Base-by-base conservation (phyloP, 441 rosid species). In the Raphanus hybrid region DNA sequence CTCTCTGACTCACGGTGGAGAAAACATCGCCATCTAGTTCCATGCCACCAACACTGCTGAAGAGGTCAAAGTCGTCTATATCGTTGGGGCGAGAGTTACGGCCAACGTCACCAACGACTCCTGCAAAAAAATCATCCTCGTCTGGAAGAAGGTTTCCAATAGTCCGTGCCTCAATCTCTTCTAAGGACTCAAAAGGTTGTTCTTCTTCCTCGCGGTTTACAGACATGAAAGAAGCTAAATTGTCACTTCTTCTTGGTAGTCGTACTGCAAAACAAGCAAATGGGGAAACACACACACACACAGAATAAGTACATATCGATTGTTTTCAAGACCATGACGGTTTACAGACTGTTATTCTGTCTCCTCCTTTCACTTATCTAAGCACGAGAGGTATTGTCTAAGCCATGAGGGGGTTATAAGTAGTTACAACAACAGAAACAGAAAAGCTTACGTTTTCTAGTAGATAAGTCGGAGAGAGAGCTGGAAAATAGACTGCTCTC, bases 91-190 rank as follows among this genome's bases (percentile, higher is more conserved):
- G 69, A 74, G 80, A 65, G 70, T 75, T 73, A 71, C 64, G 75
- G 54, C 84, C 89, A 68, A 80, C 75, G 9, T 82, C 89, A 80
- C 83, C 88, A 75, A 77, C 84, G 70, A 90, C 88, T 68, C 88
- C 92, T 39, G 90, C 87, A 72, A 90, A 87, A 35, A 90, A 78
- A 73, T 88, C 92, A 78, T 85, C 91, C 64, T 87, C 93, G 78
- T 89, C 89, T 75, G 93, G 93, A 75, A 89, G 93, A 60, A 90
- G 88, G 78, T 84, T 86, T 67, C 94, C 88, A 68, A 90, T 86
- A 59, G 90, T 84, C 57, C 85, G 83, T 0, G 87, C 94, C 84
- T 90, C 94, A 69, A 88, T 83, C 71, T 86, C 91, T 86, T 90
- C 82, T 73, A 83, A 81, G 69, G 89, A 80, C 79, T 86, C 87